phyloP scores from a whole-genome alignment of 2,329 filamentous ascomycete genomes.

The Sporothrix euskadiensis region DNA sequence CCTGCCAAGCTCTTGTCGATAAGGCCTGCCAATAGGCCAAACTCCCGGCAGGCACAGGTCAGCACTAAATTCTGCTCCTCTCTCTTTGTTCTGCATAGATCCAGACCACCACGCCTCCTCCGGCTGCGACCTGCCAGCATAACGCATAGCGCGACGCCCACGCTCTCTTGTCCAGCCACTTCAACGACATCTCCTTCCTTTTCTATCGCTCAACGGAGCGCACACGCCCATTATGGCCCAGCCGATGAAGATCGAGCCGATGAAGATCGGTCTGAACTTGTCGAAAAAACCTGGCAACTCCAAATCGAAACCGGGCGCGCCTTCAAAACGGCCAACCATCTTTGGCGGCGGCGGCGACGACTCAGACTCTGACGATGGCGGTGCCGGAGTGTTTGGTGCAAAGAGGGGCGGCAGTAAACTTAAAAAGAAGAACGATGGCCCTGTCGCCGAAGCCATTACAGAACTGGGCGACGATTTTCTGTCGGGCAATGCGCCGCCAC shows the following conservation, averaged over 20 bases:
- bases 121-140: background rate
- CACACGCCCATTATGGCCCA: constrained; percentile 19
- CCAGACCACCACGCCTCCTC: background rate
- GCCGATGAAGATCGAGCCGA: constrained; percentile 29
- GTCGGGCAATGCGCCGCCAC: constrained; percentile 34
- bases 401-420: background rate
- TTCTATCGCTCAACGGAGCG: background rate
- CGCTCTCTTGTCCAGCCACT: background rate
- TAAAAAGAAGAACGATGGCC: constrained; percentile 36
- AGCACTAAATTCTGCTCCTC: background rate
- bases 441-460: constrained; percentile 57
- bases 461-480: constrained; percentile 56
- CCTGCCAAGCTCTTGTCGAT: constrained; percentile 25
- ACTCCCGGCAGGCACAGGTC: background rate
- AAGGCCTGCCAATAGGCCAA: background rate
- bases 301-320: constrained; percentile 58
- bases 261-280: constrained; percentile 35
- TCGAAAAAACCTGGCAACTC: constrained; percentile 43
- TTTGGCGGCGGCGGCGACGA: constrained; percentile 62
- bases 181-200: background rate
- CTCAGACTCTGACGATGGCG: constrained; percentile 47
- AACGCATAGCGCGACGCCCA: background rate
- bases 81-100: background rate
- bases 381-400: constrained; percentile 23
- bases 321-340: constrained; percentile 54